These are phyloP conservation scores for Borovskyia barvae DNA, from an alignment of 208 protist species.

Conservation along the genomic window DNA sequence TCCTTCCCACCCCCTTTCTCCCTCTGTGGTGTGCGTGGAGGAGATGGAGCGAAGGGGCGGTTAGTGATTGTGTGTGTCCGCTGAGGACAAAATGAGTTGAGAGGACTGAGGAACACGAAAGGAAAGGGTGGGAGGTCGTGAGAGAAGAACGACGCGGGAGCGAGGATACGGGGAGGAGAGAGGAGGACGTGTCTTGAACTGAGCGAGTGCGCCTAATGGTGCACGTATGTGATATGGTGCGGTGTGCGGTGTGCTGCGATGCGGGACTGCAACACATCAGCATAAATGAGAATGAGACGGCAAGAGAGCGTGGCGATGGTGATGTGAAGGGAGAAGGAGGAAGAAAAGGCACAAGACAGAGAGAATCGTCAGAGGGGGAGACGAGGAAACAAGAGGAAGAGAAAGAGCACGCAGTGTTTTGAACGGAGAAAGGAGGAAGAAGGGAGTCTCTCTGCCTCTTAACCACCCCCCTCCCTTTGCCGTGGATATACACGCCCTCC, in stretches of 20 bases:
- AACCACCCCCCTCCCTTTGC: not conserved
- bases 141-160: no score
- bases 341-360: not conserved
- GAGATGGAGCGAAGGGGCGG: no score
- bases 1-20: no score
- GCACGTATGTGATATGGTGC: not conserved
- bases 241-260: not conserved
- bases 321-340: not conserved
- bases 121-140: no score
- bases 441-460: not conserved
- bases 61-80: no score
- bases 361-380: not conserved
- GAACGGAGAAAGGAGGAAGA: not conserved
- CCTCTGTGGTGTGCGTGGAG: not conserved
- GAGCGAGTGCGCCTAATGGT: conserved; percentile 1
- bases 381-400: not conserved
- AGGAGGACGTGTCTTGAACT: no score
- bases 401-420: not conserved
- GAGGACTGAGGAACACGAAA: no score
- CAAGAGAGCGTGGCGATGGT: not conserved
- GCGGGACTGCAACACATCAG: no score
- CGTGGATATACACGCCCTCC: no score
- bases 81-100: no score
- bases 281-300: not conserved
- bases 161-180: no score